phyloP scores from a whole-genome alignment of 352 stramenopile genomes.

The Pythium coloratum region DNA sequence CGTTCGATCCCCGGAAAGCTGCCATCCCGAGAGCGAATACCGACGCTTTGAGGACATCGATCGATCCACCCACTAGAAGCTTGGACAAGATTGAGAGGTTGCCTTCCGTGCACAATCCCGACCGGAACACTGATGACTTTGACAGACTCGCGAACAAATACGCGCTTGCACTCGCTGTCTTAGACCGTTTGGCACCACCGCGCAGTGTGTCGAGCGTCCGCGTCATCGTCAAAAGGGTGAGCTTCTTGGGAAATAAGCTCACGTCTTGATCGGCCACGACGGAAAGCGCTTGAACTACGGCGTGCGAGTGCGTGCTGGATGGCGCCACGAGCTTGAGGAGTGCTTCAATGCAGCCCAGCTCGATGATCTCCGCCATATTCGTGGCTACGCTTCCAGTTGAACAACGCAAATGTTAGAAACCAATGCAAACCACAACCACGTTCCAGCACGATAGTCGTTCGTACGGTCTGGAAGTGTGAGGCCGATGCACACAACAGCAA shows the following conservation, averaged over 20 bases:
- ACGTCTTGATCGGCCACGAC: conserved; percentile 61
- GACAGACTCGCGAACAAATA: conserved; percentile 61
- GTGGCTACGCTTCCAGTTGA: conserved; percentile 31
- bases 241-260: conserved; percentile 51
- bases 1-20: conserved; percentile 35
- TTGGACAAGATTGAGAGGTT: conserved; percentile 72
- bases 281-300: conserved; percentile 52
- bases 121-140: conserved; percentile 51
- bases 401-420: neutral
- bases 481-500: conserved; percentile 55
- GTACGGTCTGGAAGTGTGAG: conserved; percentile 57
- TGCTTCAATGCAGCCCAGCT: conserved; percentile 53
- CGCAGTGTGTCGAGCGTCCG: conserved; percentile 65
- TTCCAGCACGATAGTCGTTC: neutral
- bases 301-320: conserved; percentile 42
- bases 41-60: conserved; percentile 49
- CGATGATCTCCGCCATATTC: conserved; percentile 56
- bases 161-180: conserved; percentile 46
- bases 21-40: conserved; percentile 57
- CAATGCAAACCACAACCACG: no score
- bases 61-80: conserved; percentile 53
- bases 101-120: conserved; percentile 43
- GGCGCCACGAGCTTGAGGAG: conserved; percentile 53
- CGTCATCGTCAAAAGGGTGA: conserved; percentile 31
- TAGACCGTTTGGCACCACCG: conserved; percentile 62